Evolutionary conservation across 768 basidiomycete genomes (phyloP), one percentile per base, ranked within the genome.

Genomic region (Jaapia argillacea): DNA sequence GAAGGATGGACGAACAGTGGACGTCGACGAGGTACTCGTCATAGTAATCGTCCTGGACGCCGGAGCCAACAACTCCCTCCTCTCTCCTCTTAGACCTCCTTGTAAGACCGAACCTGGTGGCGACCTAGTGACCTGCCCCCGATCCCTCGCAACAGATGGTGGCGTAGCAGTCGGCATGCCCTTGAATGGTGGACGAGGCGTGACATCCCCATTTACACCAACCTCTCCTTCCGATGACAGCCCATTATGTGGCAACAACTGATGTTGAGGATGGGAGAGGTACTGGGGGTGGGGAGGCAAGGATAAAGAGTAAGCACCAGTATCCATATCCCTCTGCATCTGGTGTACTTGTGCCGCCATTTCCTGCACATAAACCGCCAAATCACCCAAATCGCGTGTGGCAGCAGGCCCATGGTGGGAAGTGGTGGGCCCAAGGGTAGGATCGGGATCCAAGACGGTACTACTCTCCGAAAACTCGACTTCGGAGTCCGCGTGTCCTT

Each of bases 111-210:
- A 33, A 10, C 10, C 10, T 10, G 28, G 28, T 44, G 36, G 4
- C 43, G 40, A 23, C 49, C 43, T 21, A 38, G 39, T 16, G 42
- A 44, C 3, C 43, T 22, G 50, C 54, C 33, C 33, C 51, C 33
- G 40, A 43, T n/a, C n/a, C n/a, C n/a, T n/a, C n/a, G n/a, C n/a
- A n/a, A n/a, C n/a, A n/a, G n/a, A n/a, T n/a, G n/a, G n/a, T n/a
- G n/a, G n/a, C n/a, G n/a, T n/a, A n/a, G n/a, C n/a, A 26, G 44
- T 41, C 20, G 37, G 49, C 4, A 66, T 60, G 23, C 59, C 64
- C 12, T 62, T 61, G 18, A 64, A 7, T 1, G 67, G 64, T n/a
- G 74, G 66, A 5, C 76, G 70, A 12, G 83, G 83, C 1, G 83
- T 85, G 27, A 76, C 79, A 51, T 85, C 82, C 3, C 61, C 54